These are phyloP conservation scores for Pythium myriotylum DNA, from an alignment of 352 stramenopile species.

Conservation along the genomic window DNA sequence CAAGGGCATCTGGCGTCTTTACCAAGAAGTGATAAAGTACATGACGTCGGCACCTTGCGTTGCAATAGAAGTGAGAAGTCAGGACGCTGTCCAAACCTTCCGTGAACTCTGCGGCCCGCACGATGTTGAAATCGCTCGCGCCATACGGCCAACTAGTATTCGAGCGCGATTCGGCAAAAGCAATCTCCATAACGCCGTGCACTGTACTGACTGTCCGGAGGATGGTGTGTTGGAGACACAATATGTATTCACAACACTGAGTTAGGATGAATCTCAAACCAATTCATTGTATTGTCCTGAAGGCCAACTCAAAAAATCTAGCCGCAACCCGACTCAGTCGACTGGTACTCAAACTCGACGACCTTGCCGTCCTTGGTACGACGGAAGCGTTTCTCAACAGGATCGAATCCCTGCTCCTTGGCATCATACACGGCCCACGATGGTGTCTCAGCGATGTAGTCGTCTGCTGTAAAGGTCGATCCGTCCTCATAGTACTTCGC, in stretches of 20 bases:
- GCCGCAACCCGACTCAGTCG: slow-evolving; percentile 81
- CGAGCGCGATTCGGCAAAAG: slow-evolving; percentile 88
- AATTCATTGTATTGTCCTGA: not conserved
- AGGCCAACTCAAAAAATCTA: too few relatives aligned
- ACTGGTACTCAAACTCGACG: slow-evolving; percentile 83
- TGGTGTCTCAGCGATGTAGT: slow-evolving; percentile 95
- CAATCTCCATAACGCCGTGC: slow-evolving; percentile 87
- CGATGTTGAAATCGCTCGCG: slow-evolving; percentile 89
- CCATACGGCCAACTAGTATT: slow-evolving; percentile 81
- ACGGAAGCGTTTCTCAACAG: slow-evolving; percentile 91
- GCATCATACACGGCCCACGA: slow-evolving; percentile 96
- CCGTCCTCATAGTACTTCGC: slow-evolving; percentile 81
- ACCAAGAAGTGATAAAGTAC: slow-evolving; percentile 90
- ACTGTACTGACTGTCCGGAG: slow-evolving; percentile 92
- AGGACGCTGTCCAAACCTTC: slow-evolving; percentile 81
- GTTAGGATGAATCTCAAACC: slow-evolving; percentile 23
- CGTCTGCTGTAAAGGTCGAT: slow-evolving; percentile 88
- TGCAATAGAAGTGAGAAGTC: slow-evolving; percentile 88
- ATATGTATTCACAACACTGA: slow-evolving; percentile 83
- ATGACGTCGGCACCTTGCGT: slow-evolving; percentile 87
- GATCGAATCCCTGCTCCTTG: slow-evolving; percentile 96
- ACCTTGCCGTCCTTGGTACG: slow-evolving; percentile 88
- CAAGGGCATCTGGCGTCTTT: slow-evolving; percentile 71
- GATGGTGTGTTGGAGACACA: slow-evolving; percentile 90
- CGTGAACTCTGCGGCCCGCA: slow-evolving; percentile 86